Conservation (phyloP, 2,329 filamentous ascomycete genomes). For the Fusarium hainanense region DNA sequence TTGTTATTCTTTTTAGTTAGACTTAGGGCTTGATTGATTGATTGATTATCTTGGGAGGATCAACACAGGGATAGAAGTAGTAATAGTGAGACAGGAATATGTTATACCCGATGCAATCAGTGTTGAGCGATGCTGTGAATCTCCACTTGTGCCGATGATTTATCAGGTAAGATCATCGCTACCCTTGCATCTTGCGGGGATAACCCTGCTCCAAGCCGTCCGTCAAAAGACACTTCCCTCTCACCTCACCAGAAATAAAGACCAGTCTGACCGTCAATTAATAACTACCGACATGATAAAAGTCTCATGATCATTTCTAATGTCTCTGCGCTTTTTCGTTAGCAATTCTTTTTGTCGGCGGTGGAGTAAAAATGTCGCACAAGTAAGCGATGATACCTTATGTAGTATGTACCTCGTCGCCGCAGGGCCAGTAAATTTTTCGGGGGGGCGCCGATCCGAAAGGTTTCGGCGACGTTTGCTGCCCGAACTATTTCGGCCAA, state of each 20-base stretch:
- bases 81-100: neutral
- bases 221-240: neutral
- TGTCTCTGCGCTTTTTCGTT: neutral
- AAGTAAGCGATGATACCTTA: neutral
- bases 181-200: neutral
- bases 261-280: neutral
- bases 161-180: neutral
- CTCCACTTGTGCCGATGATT: neutral
- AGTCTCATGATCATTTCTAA: neutral
- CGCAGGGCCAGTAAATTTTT: neutral
- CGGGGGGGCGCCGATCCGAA: neutral
- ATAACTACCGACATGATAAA: neutral
- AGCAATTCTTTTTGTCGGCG: too few relatives aligned
- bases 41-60: neutral
- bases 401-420: neutral
- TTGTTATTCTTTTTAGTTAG: neutral
- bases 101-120: neutral
- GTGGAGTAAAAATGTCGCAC: neutral
- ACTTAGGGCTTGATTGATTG: neutral
- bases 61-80: neutral
- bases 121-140: neutral
- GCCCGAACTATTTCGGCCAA: conserved; percentile 29
- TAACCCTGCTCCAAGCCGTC: neutral
- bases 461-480: conserved; percentile 21
- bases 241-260: too few relatives aligned